Conservation (phyloP, 2,329 filamentous ascomycete genomes). For the Colletotrichum simmondsii region DNA sequence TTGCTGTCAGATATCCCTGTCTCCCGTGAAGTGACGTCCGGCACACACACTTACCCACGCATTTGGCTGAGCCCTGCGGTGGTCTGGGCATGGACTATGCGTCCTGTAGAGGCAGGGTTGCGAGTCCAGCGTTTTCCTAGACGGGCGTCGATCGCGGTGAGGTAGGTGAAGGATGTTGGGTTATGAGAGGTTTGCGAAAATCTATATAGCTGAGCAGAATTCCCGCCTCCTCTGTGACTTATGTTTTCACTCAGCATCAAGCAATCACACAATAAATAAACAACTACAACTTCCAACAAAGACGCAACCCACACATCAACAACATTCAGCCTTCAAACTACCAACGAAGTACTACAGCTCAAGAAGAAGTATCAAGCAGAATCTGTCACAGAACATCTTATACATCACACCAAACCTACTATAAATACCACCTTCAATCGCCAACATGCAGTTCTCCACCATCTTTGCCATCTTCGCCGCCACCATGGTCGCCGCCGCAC, state of each 20-base stretch:
- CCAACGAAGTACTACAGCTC: background rate
- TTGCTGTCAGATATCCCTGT: background rate
- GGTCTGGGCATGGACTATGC: background rate
- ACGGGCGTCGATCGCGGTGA: background rate
- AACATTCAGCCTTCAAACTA: background rate
- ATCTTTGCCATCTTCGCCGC: background rate
- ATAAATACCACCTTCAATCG: background rate
- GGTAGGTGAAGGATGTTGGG: background rate
- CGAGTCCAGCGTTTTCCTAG: background rate
- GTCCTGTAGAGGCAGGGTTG: background rate
- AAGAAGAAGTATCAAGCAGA: fast-evolving
- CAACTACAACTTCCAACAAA: background rate
- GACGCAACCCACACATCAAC: background rate
- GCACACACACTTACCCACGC: background rate
- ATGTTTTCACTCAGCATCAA: background rate
- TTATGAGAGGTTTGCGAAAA: background rate
- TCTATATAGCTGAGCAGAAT: background rate
- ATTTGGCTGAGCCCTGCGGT: background rate
- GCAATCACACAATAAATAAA: fast-evolving
- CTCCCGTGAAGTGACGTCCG: background rate
- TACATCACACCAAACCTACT: no score
- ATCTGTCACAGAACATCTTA: background rate
- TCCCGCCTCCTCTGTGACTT: fast-evolving
- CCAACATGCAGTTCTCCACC: background rate
- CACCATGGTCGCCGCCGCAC: background rate